Evolutionary conservation across 83 land plant species (phyloP).

Genomic region (Larix sibirica): DNA sequence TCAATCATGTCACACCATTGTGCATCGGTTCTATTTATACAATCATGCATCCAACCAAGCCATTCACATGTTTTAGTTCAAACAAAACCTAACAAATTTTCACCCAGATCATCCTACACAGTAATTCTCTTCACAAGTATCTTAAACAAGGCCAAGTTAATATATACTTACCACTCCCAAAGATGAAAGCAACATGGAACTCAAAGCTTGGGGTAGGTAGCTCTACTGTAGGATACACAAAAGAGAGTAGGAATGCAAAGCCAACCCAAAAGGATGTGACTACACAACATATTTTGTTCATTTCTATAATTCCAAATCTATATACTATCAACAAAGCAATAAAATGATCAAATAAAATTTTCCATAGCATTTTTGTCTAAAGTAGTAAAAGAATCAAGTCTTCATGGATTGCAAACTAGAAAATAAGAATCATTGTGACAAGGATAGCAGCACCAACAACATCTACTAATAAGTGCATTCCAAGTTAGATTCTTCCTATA

Average conservation of each 20-base stretch:
- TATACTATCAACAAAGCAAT: not conserved
- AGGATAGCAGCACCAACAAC: constrained; percentile 66
- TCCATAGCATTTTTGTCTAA: no score
- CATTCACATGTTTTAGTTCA: no score
- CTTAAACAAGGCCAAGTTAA: not conserved
- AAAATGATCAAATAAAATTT: not conserved
- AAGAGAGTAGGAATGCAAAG: constrained; percentile 70
- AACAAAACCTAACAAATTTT: not conserved
- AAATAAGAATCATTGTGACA: constrained; percentile 56
- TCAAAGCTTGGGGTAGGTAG: constrained; percentile 94
- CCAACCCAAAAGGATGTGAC: constrained; percentile 77
- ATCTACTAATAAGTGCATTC: constrained; percentile 91
- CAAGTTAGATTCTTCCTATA: no score
- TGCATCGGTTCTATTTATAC: no score
- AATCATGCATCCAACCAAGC: no score
- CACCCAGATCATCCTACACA: no score
- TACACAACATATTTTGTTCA: constrained; percentile 23
- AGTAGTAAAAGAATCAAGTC: constrained; percentile 69
- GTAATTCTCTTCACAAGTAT: no score
- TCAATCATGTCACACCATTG: no score
- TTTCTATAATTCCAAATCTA: not conserved
- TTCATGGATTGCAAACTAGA: constrained; percentile 70
- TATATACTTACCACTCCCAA: constrained; percentile 84
- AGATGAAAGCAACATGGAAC: constrained; percentile 83
- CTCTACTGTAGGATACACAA: constrained; percentile 95